phyloP scores from a whole-genome alignment of 495 filamentous ascomycete species.

The Penicillium simplicissimum region DNA sequence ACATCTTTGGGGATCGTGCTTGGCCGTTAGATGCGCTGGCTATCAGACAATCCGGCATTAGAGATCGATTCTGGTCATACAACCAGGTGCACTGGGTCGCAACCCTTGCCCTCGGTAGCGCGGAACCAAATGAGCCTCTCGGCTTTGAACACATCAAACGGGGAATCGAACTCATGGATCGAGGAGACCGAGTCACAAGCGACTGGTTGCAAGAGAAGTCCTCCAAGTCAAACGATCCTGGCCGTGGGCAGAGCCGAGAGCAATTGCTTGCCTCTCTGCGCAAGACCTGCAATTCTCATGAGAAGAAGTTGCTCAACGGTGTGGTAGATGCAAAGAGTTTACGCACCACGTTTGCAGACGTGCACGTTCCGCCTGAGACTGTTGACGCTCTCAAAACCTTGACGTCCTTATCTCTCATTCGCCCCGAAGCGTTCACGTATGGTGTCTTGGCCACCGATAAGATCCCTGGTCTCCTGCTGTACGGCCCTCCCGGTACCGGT shows the following conservation, averaged over 20 bases:
- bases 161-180: slow-evolving; percentile 41
- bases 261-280: slow-evolving; percentile 41
- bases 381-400: slow-evolving; percentile 87
- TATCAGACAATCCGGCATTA: slow-evolving; percentile 46
- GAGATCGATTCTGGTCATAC: slow-evolving; percentile 58
- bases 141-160: slow-evolving; percentile 43
- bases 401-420: slow-evolving; percentile 81
- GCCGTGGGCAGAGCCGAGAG: slow-evolving; percentile 35
- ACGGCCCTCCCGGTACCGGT: slow-evolving; percentile 93
- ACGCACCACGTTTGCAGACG: slow-evolving; percentile 79
- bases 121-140: slow-evolving; percentile 40
- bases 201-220: slow-evolving; percentile 42
- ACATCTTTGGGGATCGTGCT: slow-evolving; percentile 32
- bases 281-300: slow-evolving; percentile 66
- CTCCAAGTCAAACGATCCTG: slow-evolving; percentile 29
- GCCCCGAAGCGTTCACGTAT: slow-evolving; percentile 94
- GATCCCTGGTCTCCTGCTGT: slow-evolving; percentile 86
- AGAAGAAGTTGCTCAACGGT: slow-evolving; percentile 79
- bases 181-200: slow-evolving; percentile 36
- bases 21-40: slow-evolving; percentile 39
- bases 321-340: slow-evolving; percentile 80
- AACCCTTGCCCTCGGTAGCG: slow-evolving; percentile 59
- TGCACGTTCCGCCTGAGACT: slow-evolving; percentile 78
- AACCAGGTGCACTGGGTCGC: slow-evolving; percentile 63
- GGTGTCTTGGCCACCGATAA: slow-evolving; percentile 90